Evolutionary conservation across 352 stramenopile species (phyloP), one percentile per base, ranked within the genome.

Genomic region (Globisporangium recalcitrans): DNA sequence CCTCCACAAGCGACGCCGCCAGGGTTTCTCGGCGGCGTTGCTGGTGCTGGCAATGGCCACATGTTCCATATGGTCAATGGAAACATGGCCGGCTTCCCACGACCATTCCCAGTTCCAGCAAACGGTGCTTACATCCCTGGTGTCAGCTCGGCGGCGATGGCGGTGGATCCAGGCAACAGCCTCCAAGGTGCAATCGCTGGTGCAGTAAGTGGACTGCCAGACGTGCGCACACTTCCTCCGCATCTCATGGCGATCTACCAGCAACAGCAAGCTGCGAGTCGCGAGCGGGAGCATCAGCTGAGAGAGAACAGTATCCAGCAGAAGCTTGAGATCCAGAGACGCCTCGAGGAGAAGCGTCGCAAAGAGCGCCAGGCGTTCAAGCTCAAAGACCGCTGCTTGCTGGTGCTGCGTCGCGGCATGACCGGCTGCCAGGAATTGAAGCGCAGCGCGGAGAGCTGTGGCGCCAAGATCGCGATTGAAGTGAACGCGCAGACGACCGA

Each of bases 401-500:
- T 95, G 11, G 76, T 95, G 7, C 49, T 95, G 21, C 78, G 84
- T 7, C 77, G 81, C 55, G 84, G 84, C 0, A 87, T 95, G 27
- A 78, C 77, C 13, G 80, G 79, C 2, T 87, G 76, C 29, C 82
- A 92, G 60, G 80, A 88, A 0, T 67, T 95, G 1, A 92, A 90
- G 60, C 65, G 70, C 2, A 66, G 74, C 21, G 86, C 86, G 0
- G 67, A 88, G 42, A 65, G 68, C 19, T 90, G 76, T 53, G 82
- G 79, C 32, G 81, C 81, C 14, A 84, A 68, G 6, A 63, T 95
- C 46, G 82, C 80, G 44, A 92, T 95, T 34, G 83, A 95, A 60
- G 72, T 95, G 0, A 90, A 85, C 48, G 73, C 82, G 2, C 78
- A 89, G 57, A 65, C 88, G 31, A 95, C 83, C 0, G 86, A 95